These are phyloP conservation scores for Xerophyta viscosa DNA, from an alignment of 106 monocot genomes.

Conservation along the genomic window DNA sequence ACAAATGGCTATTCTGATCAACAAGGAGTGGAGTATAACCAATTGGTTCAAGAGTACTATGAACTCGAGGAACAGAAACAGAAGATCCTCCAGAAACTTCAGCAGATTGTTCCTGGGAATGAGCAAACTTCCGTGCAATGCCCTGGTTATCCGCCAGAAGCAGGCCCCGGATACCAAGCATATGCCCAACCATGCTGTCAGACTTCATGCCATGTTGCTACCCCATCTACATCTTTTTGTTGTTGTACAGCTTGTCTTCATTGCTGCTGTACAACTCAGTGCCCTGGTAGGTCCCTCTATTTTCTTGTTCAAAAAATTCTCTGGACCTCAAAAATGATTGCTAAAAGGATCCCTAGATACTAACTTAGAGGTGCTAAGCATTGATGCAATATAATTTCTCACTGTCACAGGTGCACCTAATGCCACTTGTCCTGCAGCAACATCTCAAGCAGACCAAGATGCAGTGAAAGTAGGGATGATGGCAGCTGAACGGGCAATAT, in stretches of 20 bases:
- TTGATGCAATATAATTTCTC: too few relatives aligned
- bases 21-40: slow-evolving; percentile 22
- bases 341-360: too few relatives aligned
- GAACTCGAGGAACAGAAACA: slow-evolving; percentile 62
- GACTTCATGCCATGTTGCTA: slow-evolving; percentile 19
- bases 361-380: too few relatives aligned
- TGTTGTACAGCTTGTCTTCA: slow-evolving; percentile 12
- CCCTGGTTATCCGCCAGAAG: slow-evolving; percentile 9
- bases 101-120: slow-evolving; percentile 39
- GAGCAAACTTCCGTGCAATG: slow-evolving; percentile 15
- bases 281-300: too few relatives aligned
- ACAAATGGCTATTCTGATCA: slow-evolving; percentile 16
- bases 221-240: slow-evolving; percentile 10
- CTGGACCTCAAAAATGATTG: too few relatives aligned
- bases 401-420: too few relatives aligned
- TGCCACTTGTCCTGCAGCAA: too few relatives aligned
- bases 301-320: too few relatives aligned
- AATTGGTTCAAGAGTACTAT: slow-evolving; percentile 52
- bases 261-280: slow-evolving; percentile 13
- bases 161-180: slow-evolving; percentile 7
- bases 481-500: slow-evolving; percentile 30
- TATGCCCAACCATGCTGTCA: slow-evolving; percentile 11
- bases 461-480: slow-evolving; percentile 28
- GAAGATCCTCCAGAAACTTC: slow-evolving; percentile 47
- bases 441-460: slow-evolving; percentile 6